phyloP scores from a whole-genome alignment of 345 rosid genomes.

The Raphanus raphanistrum region DNA sequence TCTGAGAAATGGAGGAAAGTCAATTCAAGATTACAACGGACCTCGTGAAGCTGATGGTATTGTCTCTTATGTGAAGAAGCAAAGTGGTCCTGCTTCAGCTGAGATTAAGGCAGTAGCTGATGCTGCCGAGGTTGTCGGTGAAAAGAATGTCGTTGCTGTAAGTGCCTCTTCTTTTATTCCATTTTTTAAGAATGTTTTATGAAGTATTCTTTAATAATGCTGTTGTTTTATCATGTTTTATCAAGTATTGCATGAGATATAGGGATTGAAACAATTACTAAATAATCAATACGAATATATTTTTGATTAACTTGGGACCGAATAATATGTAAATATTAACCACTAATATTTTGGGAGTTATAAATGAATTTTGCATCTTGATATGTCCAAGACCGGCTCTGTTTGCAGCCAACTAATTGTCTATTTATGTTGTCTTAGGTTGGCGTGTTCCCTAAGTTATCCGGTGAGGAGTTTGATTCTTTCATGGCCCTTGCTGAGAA shows the following conservation, averaged over 20 bases:
- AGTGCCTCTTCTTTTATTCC: slow-evolving; percentile 33
- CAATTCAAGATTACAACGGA: slow-evolving; percentile 83
- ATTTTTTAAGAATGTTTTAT: not conserved
- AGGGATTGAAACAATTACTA: not conserved
- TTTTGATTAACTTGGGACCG: no score
- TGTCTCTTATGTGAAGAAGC: slow-evolving; percentile 74
- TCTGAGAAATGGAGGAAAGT: slow-evolving; percentile 79
- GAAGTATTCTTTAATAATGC: no score
- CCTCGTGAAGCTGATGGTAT: slow-evolving; percentile 97
- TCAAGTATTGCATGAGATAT: not conserved
- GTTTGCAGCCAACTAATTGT: not conserved
- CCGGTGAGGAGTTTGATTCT: slow-evolving; percentile 82
- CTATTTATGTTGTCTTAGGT: slow-evolving; percentile 50
- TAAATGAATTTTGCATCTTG: no score
- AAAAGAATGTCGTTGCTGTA: slow-evolving; percentile 69
- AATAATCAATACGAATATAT: not conserved
- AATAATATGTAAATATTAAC: no score
- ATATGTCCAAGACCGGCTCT: no score
- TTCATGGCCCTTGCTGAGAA: slow-evolving; percentile 72
- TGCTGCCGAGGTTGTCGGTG: slow-evolving; percentile 59
- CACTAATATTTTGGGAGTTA: no score
- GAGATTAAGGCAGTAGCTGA: slow-evolving; percentile 68
- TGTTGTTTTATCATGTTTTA: no score
- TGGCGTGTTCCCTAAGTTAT: slow-evolving; percentile 85
- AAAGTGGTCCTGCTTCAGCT: slow-evolving; percentile 87